Evolutionary conservation across 192 early-diverging fungal genomes (phyloP).

Genomic region (Umbelopsis ramanniana): DNA sequence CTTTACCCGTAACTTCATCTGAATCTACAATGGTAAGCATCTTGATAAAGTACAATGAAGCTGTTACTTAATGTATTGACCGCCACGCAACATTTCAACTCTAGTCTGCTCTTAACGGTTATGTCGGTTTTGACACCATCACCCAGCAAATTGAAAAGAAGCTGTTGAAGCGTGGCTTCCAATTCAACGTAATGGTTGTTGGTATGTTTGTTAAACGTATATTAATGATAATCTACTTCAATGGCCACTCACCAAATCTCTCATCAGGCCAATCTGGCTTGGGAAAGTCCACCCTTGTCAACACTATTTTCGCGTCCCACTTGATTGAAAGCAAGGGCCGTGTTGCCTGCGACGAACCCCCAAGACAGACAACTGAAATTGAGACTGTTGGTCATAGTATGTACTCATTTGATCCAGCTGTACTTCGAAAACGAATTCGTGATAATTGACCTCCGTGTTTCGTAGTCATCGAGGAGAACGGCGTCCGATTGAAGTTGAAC

Average conservation of each 20-base stretch:
- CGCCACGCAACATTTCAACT: conserved; percentile 6
- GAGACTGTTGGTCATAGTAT: conserved; percentile 85
- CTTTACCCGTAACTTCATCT: conserved; percentile 19
- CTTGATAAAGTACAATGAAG: neutral
- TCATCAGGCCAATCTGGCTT: conserved; percentile 88
- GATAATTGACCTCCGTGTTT: too few species aligned
- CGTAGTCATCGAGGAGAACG: conserved; percentile 93
- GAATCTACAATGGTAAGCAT: conserved; percentile 20
- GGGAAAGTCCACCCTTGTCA: conserved; percentile 98
- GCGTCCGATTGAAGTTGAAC: conserved; percentile 90
- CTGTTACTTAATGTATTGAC: neutral
- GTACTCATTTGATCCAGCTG: conserved; percentile 18
- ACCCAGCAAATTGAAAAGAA: conserved; percentile 98
- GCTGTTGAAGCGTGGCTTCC: conserved; percentile 95
- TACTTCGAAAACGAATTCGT: neutral
- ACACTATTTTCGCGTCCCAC: conserved; percentile 97
- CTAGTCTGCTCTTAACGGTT: conserved; percentile 75
- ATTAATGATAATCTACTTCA: neutral
- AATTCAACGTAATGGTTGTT: conserved; percentile 98
- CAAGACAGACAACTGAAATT: conserved; percentile 96
- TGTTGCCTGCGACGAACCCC: conserved; percentile 75
- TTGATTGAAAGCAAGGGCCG: conserved; percentile 92
- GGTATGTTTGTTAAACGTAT: conserved; percentile 56
- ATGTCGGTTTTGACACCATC: conserved; percentile 98
- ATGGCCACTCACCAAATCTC: neutral